Evolutionary conservation across 208 protist species (phyloP), one percentile per base, ranked within the genome.

Genomic region (Crithidia thermophila): DNA sequence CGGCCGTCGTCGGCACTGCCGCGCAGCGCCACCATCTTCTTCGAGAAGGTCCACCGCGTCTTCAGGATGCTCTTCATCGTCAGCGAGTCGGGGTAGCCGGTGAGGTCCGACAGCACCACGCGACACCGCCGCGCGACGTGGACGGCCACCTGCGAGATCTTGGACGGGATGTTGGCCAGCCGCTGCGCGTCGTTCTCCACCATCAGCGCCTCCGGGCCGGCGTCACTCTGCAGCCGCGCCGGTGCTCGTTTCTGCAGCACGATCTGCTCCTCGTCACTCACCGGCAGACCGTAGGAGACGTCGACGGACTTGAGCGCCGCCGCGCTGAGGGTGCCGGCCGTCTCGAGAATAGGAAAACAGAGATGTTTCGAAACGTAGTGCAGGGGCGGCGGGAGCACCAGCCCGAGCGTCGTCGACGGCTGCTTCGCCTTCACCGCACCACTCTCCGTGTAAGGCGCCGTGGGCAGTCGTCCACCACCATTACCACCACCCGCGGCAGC

Each of bases 81-180:
- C 34, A 71, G 42, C 3, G 70, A 77, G 57, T 96, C 91, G 23
- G 87, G 79, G 49, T 84, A 80, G 25, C 91, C 88, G 39, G 72
- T 84, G 58, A 96, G 79, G 60, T 94, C 88, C 7, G 68, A 85
- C 36, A 84, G 66, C n/a, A 96, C 45, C 20, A 93, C 77, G 33
- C 82, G 79, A 67, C 81, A 88, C 34, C 68, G 72, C 40, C 84
- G 78, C 21, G 53, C 47, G 21, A 79, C 52, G 20, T 57, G 50
- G 30, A 66, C 33, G 4, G 13, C 73, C 1, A 85, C 58, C 13
- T 45, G 39, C 4, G 72, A 71, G 18, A 91, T 82, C 56, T 96
- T 94, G 2, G 87, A 91, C 1, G 91, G 91, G 18, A 90, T 88
- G 59, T 93, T 96, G 16, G 86, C 87, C 62, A 94, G 85, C n/a